These are phyloP conservation scores for Boletus sp. DNA, from an alignment of 1,284 basidiomycete genomes.

Conservation along the genomic window DNA sequence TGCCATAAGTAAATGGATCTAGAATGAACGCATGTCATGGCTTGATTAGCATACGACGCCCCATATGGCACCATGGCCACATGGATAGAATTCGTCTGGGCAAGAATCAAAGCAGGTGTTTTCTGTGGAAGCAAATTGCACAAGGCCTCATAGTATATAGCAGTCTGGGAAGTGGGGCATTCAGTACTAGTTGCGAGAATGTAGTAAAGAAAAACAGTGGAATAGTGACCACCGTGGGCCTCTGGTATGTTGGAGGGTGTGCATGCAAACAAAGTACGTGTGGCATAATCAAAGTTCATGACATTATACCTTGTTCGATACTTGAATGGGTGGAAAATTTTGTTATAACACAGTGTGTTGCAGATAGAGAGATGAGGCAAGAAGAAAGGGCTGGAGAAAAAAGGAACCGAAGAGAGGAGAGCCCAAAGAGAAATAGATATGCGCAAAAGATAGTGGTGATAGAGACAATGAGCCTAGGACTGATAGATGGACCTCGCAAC, in stretches of 20 bases:
- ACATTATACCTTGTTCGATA: slow-evolving; percentile 55
- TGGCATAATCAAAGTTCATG: slow-evolving; percentile 51
- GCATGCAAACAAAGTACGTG: slow-evolving; percentile 22
- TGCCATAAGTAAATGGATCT: slow-evolving; percentile 48
- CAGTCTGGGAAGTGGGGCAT: slow-evolving; percentile 12
- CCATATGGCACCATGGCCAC: slow-evolving; percentile 21
- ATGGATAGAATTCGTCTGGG: slow-evolving; percentile 32
- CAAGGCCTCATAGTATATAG: slow-evolving; percentile 26
- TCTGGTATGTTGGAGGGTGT: slow-evolving; percentile 21
- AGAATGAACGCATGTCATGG: slow-evolving; percentile 58
- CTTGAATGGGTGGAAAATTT: slow-evolving; percentile 57
- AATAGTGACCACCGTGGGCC: slow-evolving; percentile 21
- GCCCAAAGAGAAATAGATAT: slow-evolving; percentile 55
- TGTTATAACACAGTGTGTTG: slow-evolving; percentile 81
- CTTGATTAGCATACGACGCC: slow-evolving; percentile 42
- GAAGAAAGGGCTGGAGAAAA: slow-evolving; percentile 32
- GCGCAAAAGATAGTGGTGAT: slow-evolving; percentile 48
- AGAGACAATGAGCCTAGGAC: slow-evolving; percentile 63
- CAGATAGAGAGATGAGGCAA: slow-evolving; percentile 29
- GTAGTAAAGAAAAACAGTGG: slow-evolving; percentile 15
- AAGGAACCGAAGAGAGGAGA: slow-evolving; percentile 34
- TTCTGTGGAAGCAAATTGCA: slow-evolving; percentile 2
- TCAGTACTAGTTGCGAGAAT: slow-evolving; percentile 19
- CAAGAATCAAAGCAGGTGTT: no score
- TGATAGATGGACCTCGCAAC: slow-evolving; percentile 75